Conservation (phyloP, 352 stramenopile species). For the Globisporangium spiculum region DNA sequence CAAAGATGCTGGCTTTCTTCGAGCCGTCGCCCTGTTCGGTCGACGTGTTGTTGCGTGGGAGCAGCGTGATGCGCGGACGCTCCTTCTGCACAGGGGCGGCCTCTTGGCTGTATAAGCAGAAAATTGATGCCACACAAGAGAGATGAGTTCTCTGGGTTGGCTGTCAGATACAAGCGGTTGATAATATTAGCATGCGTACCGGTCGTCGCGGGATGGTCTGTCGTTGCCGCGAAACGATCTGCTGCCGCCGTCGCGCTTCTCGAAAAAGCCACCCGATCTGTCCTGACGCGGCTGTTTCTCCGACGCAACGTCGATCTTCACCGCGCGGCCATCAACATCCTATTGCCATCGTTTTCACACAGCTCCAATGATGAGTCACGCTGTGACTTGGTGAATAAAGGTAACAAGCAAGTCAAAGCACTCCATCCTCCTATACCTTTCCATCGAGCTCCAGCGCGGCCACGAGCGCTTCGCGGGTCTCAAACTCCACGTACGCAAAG, state of each 20-base stretch:
- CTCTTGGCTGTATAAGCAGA: slow-evolving; percentile 1
- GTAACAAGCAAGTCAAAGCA: slow-evolving; percentile 2
- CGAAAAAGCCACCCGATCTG: slow-evolving; percentile 40
- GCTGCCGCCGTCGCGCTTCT: slow-evolving; percentile 45
- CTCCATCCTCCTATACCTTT: slow-evolving; percentile 1
- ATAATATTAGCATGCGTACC: slow-evolving; percentile 21
- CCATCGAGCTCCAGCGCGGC: slow-evolving; percentile 63
- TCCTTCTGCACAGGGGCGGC: slow-evolving; percentile 28
- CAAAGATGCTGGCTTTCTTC: slow-evolving; percentile 70
- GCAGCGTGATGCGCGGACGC: slow-evolving; percentile 56
- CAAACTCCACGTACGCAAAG: slow-evolving; percentile 86
- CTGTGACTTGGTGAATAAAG: not conserved
- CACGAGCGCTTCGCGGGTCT: slow-evolving; percentile 60
- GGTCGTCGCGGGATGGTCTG: slow-evolving; percentile 21
- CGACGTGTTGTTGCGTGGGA: slow-evolving; percentile 46
- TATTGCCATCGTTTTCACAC: slow-evolving; percentile 12
- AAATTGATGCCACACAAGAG: not conserved
- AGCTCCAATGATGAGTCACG: not conserved
- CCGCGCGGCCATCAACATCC: slow-evolving; percentile 35
- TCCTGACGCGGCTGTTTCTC: slow-evolving; percentile 52
- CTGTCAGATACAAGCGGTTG: not conserved
- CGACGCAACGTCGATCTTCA: slow-evolving; percentile 75
- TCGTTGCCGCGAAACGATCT: slow-evolving; percentile 25
- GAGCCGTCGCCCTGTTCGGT: slow-evolving; percentile 30
- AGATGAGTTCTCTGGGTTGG: not conserved